These are phyloP conservation scores for Phlebiopsis flavidoalba DNA, from an alignment of 768 basidiomycete genomes.

Conservation along the genomic window DNA sequence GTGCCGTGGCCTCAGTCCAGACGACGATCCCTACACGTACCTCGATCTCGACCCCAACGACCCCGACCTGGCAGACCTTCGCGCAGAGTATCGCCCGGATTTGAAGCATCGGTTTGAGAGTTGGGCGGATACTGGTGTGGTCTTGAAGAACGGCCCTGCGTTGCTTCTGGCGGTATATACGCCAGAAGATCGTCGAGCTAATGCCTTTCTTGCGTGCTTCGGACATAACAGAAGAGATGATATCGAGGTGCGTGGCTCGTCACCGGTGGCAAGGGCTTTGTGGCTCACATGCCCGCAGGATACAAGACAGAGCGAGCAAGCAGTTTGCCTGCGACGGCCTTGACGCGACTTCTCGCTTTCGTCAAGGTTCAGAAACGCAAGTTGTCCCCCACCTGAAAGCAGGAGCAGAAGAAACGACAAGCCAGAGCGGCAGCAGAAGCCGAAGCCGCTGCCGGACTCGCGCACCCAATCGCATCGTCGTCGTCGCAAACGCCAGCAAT, in stretches of 20 bases:
- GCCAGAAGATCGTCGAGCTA: conserved; percentile 35
- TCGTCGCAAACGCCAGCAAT: not conserved
- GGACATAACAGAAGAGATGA: conserved; percentile 57
- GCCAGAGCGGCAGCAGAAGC: not conserved
- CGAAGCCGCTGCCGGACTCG: not conserved
- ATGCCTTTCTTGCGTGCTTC: conserved; percentile 53
- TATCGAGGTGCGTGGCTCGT: conserved; percentile 34
- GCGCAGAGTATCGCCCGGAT: conserved; percentile 56
- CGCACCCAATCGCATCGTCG: not conserved
- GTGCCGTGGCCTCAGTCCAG: conserved; percentile 32
- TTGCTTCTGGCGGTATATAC: conserved; percentile 39
- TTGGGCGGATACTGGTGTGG: conserved; percentile 41
- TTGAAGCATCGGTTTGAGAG: conserved; percentile 53
- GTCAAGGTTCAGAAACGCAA: conserved; percentile 46
- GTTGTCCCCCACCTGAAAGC: conserved; percentile 14
- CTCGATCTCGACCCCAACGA: conserved; percentile 49
- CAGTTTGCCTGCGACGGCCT: conserved; percentile 47
- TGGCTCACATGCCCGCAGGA: conserved; percentile 25
- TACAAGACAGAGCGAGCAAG: conserved; percentile 53
- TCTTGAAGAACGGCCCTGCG: conserved; percentile 33
- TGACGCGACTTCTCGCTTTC: conserved; percentile 41
- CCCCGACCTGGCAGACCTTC: conserved; percentile 53
- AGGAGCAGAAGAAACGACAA: not conserved
- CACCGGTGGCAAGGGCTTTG: not conserved
- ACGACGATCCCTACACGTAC: conserved; percentile 43